Evolutionary conservation across 345 rosid genomes (phyloP).

Genomic region (Populus ilicifolia): DNA sequence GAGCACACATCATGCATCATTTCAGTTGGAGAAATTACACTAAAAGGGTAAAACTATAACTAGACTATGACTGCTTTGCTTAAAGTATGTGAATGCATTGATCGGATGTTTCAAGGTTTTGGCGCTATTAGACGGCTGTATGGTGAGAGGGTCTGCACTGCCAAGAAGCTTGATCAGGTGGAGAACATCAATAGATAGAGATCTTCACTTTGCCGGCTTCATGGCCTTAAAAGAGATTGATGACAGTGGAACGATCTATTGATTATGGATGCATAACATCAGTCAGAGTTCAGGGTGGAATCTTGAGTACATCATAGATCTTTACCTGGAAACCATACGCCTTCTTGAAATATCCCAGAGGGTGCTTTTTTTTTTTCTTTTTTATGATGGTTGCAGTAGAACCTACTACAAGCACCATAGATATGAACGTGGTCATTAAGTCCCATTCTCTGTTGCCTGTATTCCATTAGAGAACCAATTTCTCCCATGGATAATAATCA

Average conservation of each 20-base stretch:
- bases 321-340: slow-evolving; percentile 5
- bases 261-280: slow-evolving; percentile 18
- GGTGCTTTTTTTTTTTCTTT: too few species aligned
- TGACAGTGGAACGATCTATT: neutral
- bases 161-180: slow-evolving; percentile 21
- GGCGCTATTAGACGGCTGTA: neutral
- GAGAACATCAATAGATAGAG: slow-evolving; percentile 6
- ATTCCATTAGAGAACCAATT: neutral
- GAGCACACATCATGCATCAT: slow-evolving; percentile 21
- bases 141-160: slow-evolving; percentile 12
- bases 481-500: neutral
- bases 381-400: slow-evolving; percentile 2
- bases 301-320: slow-evolving; percentile 7
- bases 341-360: slow-evolving; percentile 24
- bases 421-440: slow-evolving; percentile 5
- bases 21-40: slow-evolving; percentile 7
- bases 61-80: neutral
- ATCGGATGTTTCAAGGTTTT: neutral
- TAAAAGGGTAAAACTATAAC: slow-evolving; percentile 5
- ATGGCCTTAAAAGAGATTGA: slow-evolving; percentile 15
- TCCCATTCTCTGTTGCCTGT: too few species aligned
- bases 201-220: slow-evolving; percentile 14
- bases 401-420: slow-evolving; percentile 8
- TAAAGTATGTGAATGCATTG: slow-evolving; percentile 7
- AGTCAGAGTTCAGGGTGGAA: slow-evolving; percentile 9